Conservation (phyloP, 768 basidiomycete species). For the Lactarius akahatsu region DNA sequence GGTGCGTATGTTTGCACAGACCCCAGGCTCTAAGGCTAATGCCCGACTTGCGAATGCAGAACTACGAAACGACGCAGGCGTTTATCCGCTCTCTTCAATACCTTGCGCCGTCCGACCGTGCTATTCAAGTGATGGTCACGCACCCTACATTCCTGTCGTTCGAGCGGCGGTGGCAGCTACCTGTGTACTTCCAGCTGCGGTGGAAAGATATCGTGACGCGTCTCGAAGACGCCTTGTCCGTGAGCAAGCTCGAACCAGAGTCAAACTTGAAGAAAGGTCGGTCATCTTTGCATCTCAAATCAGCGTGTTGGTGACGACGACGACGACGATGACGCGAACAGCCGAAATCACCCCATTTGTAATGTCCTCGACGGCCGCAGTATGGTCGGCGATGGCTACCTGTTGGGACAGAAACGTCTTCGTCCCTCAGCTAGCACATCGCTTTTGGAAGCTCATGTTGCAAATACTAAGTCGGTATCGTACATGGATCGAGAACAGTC, state of each 20-base stretch:
- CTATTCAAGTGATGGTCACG: constrained; percentile 68
- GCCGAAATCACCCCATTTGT: constrained; percentile 42
- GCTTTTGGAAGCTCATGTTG: constrained; percentile 89
- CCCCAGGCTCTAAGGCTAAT: neutral
- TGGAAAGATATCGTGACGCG: constrained; percentile 90
- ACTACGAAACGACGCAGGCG: constrained; percentile 78
- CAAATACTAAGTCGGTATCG: constrained; percentile 55
- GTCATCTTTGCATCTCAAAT: neutral
- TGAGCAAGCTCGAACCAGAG: constrained; percentile 43
- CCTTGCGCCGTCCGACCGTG: constrained; percentile 70
- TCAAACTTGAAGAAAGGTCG: constrained; percentile 42
- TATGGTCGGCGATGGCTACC: constrained; percentile 68
- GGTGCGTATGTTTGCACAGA: constrained; percentile 43
- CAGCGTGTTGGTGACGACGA: neutral
- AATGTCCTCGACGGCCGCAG: constrained; percentile 62
- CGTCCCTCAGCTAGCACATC: constrained; percentile 74
- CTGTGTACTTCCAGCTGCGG: constrained; percentile 93
- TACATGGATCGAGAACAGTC: constrained; percentile 47
- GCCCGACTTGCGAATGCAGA: constrained; percentile 44
- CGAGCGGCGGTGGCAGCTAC: constrained; percentile 89
- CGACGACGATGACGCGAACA: constrained; percentile 5
- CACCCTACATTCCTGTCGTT: constrained; percentile 73
- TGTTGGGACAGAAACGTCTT: constrained; percentile 90
- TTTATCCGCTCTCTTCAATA: constrained; percentile 83
- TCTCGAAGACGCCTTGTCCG: constrained; percentile 66